Evolutionary conservation across 139 green algal genomes (phyloP).

Genomic region (Raphidocelis subcapitata): DNA sequence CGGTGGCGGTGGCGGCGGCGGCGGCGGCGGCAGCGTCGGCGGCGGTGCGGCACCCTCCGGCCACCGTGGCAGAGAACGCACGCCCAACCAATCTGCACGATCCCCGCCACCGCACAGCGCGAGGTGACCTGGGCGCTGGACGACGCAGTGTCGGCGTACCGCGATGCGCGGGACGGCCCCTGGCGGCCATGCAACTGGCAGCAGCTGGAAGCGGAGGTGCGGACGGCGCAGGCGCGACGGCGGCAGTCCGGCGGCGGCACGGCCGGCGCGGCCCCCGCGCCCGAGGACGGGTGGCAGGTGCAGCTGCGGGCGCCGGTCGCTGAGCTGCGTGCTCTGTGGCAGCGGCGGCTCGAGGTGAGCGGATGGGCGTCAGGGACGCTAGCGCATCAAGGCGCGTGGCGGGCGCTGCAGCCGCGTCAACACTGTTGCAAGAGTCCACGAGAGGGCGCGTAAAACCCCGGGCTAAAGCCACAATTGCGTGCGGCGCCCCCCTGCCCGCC

Average conservation of each 20-base stretch:
- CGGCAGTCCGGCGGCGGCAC: too few relatives aligned
- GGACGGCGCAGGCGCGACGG: background rate
- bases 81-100: background rate
- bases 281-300: slow-evolving; percentile 28
- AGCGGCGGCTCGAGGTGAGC: slow-evolving; percentile 32
- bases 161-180: background rate
- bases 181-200: slow-evolving; percentile 41
- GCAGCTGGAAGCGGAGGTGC: slow-evolving; percentile 32
- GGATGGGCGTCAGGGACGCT: background rate
- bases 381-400: too few relatives aligned
- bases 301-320: slow-evolving; percentile 41
- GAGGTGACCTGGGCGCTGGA: slow-evolving; percentile 78
- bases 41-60: background rate
- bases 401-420: too few relatives aligned
- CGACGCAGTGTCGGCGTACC: slow-evolving; percentile 43
- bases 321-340: slow-evolving; percentile 40
- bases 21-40: background rate
- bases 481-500: too few relatives aligned
- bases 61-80: background rate
- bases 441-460: too few relatives aligned
- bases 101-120: slow-evolving; percentile 26
- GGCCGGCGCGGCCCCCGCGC: background rate
- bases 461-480: too few relatives aligned
- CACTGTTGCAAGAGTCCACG: too few relatives aligned
- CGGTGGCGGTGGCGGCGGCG: background rate